Percentiles rank a stretch among this genome's conserved stretches.
Conservation (phyloP, 306 rosid genomes). For the Quercus wislizeni region DNA sequence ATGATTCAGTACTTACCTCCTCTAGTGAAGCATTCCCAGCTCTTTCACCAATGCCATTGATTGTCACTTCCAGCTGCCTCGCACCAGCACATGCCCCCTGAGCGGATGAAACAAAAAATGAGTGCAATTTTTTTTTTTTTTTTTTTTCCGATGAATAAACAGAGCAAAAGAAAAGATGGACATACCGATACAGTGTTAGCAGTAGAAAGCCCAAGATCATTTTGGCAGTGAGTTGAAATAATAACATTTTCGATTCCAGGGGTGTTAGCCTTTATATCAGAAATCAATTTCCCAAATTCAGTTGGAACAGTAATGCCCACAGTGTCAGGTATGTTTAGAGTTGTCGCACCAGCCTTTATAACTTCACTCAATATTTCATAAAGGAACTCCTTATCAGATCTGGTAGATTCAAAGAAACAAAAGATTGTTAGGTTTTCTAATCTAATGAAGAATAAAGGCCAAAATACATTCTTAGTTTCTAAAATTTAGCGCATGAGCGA, state of each 20-base stretch:
- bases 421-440: background rate
- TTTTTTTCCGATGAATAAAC: background rate
- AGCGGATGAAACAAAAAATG: slow-evolving; percentile 22
- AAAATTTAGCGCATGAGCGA: no score
- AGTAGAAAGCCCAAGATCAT: slow-evolving; percentile 94
- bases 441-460: background rate
- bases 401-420: slow-evolving; percentile 25
- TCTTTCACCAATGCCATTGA: slow-evolving; percentile 99
- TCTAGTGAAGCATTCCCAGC: slow-evolving; percentile 98
- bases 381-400: slow-evolving; percentile 87
- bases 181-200: slow-evolving; percentile 86
- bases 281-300: slow-evolving; percentile 75
- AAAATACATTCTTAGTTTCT: no score
- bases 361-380: slow-evolving; percentile 89
- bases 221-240: slow-evolving; percentile 97
- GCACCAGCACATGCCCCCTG: slow-evolving; percentile 99
- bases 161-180: background rate
- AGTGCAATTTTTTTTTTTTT: background rate
- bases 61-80: slow-evolving; percentile 93
- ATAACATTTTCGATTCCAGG: slow-evolving; percentile 82
- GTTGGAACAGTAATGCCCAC: slow-evolving; percentile 72
- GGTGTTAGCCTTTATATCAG: slow-evolving; percentile 86
- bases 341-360: slow-evolving; percentile 93
- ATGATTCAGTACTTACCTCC: slow-evolving; percentile 53
- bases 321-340: slow-evolving; percentile 94